Percentiles rank a stretch among this genome's conserved stretches.
Evolutionary conservation across 441 rosid species (phyloP).

Genomic region (Populus hybrid): DNA sequence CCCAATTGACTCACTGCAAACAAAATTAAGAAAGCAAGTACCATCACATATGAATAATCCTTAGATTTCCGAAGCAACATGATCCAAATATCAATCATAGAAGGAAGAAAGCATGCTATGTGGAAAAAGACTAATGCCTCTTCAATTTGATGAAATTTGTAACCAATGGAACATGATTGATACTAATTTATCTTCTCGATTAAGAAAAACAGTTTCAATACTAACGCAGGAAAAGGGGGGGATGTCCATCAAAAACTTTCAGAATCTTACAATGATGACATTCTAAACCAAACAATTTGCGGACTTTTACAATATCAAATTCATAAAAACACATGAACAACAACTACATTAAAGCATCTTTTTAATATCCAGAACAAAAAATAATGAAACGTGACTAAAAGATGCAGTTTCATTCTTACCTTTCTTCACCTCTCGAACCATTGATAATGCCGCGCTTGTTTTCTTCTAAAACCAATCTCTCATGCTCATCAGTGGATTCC

Average conservation of each 20-base stretch:
- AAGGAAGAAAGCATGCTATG: no score
- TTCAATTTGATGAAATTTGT: no score
- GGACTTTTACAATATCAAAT: no score
- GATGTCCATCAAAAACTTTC: not conserved
- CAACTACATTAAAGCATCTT: not conserved
- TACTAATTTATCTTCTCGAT: not conserved
- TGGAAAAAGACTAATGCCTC: not conserved
- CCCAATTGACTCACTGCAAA: slow-evolving; percentile 42
- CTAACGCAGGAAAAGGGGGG: no score
- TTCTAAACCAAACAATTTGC: not conserved
- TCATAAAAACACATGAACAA: not conserved
- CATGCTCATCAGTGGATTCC: slow-evolving; percentile 37
- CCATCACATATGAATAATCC: not conserved
- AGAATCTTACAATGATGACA: not conserved
- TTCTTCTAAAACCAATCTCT: slow-evolving; percentile 31
- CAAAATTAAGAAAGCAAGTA: slow-evolving; percentile 11
- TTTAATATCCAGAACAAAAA: not conserved
- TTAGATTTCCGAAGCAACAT: no score
- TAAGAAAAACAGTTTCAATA: not conserved
- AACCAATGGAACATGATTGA: no score
- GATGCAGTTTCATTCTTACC: slow-evolving; percentile 44
- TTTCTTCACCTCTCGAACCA: slow-evolving; percentile 26
- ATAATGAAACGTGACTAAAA: slow-evolving; percentile 11
- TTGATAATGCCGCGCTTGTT: slow-evolving; percentile 32
- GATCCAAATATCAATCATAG: no score